phyloP scores from a whole-genome alignment of 2,329 filamentous ascomycete species.

The Pestalotiopsis sp. region DNA sequence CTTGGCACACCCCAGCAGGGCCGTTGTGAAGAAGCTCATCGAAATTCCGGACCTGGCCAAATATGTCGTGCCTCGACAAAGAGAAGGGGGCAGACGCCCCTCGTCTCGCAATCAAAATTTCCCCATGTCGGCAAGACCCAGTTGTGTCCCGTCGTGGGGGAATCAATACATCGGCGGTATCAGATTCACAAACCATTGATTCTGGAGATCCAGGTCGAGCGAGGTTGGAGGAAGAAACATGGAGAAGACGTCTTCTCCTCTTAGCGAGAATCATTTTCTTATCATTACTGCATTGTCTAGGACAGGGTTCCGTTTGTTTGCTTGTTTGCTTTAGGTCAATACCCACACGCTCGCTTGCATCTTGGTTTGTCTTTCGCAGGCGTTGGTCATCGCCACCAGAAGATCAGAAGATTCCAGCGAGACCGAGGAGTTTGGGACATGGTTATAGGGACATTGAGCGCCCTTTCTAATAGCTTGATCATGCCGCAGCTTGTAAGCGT shows the following conservation, averaged over 20 bases:
- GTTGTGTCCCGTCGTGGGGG: background rate
- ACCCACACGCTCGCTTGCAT: conserved; percentile 5
- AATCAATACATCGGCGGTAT: background rate
- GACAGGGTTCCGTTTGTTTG: background rate
- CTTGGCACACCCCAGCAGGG: background rate
- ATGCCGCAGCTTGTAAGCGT: background rate
- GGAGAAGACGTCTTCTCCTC: background rate
- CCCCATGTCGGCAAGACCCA: background rate
- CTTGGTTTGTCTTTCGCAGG: conserved; percentile 2
- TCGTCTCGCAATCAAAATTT: background rate
- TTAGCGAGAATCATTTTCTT: background rate
- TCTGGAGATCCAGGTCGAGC: background rate
- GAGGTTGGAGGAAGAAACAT: background rate
- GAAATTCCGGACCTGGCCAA: background rate
- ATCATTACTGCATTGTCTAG: background rate
- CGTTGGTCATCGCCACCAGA: background rate
- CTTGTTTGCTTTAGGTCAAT: background rate
- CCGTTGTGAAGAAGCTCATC: background rate
- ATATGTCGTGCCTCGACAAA: background rate
- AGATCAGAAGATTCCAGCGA: background rate
- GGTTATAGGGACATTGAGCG: background rate
- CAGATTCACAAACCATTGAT: background rate
- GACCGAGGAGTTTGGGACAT: background rate
- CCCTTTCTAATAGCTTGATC: background rate
- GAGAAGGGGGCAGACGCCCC: background rate